phyloP scores from a whole-genome alignment of 2,329 filamentous ascomycete species.

The Xylariaceae sp. region DNA sequence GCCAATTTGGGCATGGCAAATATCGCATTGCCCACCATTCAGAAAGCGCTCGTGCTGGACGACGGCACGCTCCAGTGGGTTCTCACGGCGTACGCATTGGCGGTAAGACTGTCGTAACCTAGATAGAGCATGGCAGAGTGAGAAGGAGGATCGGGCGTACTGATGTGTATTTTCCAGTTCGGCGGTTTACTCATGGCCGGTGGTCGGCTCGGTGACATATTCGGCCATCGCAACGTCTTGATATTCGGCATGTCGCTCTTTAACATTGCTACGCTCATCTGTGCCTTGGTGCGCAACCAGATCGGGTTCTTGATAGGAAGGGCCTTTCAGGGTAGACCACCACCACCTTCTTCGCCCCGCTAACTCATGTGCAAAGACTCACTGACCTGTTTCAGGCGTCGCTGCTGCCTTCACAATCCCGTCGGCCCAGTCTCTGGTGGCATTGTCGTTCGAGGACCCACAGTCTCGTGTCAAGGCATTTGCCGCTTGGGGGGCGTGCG shows the following conservation, averaged over 20 bases:
- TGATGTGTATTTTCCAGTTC: no score
- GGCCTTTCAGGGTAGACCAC: conserved; percentile 1
- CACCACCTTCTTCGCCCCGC: neutral
- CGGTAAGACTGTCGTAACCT: no score
- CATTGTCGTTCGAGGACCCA: neutral
- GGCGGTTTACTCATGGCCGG: conserved; percentile 4
- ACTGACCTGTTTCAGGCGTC: neutral
- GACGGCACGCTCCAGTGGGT: conserved; percentile 3
- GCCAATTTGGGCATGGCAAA: conserved; percentile 2
- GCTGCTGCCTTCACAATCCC: conserved; percentile 3
- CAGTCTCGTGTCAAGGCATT: neutral
- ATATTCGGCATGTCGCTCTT: conserved; percentile 1
- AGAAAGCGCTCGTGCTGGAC: neutral
- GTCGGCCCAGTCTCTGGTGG: conserved; percentile 1
- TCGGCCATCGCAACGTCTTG: conserved; percentile 1
- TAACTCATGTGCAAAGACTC: no score
- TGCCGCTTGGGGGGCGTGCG: neutral
- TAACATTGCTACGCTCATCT: neutral
- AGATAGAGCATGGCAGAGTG: no score
- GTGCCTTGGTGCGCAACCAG: neutral
- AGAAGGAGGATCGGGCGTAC: no score
- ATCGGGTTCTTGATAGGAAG: conserved; percentile 2
- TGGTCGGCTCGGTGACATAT: conserved; percentile 2
- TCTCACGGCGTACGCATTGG: conserved; percentile 1
- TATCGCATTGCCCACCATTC: conserved; percentile 3